These are phyloP conservation scores for Paramecium tetraurelia DNA, from an alignment of 73 alveolate species.

Conservation along the genomic window DNA sequence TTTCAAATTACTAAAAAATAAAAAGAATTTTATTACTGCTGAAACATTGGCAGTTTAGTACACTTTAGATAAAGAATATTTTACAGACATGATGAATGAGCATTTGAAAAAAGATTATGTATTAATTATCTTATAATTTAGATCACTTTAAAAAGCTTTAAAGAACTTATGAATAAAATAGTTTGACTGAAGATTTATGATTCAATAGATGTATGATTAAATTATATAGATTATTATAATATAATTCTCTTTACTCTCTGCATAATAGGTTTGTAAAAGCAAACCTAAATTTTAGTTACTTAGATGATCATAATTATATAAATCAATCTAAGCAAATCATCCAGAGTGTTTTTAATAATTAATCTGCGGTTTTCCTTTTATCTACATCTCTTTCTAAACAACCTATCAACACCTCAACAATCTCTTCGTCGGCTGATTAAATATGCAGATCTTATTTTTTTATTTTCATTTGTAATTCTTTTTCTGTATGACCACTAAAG, in stretches of 20 bases:
- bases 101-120: not conserved
- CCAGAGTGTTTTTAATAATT: not conserved
- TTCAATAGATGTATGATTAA: not conserved
- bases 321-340: not conserved
- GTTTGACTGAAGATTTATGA: not conserved
- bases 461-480: constrained; percentile 17
- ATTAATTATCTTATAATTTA: not conserved
- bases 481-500: constrained; percentile 32
- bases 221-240: not conserved
- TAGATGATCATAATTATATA: not conserved
- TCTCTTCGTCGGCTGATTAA: not conserved
- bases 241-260: not conserved
- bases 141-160: not conserved
- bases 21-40: not conserved
- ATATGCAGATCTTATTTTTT: not conserved
- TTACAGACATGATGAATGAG: not conserved
- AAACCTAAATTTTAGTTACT: not conserved
- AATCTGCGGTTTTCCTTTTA: not conserved
- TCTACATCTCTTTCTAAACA: constrained; percentile 30
- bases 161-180: not conserved
- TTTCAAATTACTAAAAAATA: not conserved
- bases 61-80: not conserved
- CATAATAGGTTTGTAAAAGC: not conserved
- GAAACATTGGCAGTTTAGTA: not conserved
- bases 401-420: not conserved